These are phyloP conservation scores for Pseudocohnilembus persalinus DNA, from an alignment of 169 alveolate species.

Conservation along the genomic window DNA sequence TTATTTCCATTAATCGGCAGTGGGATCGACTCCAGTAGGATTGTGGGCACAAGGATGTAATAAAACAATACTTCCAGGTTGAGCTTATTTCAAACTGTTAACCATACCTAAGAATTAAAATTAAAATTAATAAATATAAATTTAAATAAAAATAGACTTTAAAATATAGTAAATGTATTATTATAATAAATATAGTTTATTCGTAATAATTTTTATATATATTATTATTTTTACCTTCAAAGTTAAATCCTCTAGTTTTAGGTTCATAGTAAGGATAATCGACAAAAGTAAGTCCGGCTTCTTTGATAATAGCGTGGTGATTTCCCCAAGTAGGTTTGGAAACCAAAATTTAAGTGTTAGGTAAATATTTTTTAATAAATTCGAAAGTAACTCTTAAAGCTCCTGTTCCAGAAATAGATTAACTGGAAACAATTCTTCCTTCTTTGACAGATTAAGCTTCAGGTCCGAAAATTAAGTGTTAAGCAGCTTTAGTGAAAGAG, in stretches of 20 bases:
- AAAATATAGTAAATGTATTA: no score
- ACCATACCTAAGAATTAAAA: no score
- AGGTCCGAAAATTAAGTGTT: slow-evolving; percentile 70
- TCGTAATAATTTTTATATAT: not conserved
- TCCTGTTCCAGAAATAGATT: slow-evolving; percentile 88
- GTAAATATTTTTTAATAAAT: slow-evolving; percentile 61
- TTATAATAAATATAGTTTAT: no score
- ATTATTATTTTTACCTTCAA: slow-evolving; percentile 52
- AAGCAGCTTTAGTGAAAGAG: slow-evolving; percentile 63
- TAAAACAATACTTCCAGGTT: slow-evolving; percentile 73
- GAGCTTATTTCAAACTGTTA: slow-evolving; percentile 70
- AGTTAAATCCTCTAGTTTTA: slow-evolving; percentile 75
- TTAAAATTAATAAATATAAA: no score
- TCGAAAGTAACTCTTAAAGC: slow-evolving; percentile 77
- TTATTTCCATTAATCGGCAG: slow-evolving; percentile 80
- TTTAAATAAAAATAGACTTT: no score
- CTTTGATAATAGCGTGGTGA: slow-evolving; percentile 55
- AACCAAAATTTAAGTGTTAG: slow-evolving; percentile 53
- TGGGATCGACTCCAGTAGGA: slow-evolving; percentile 89
- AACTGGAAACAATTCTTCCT: slow-evolving; percentile 72
- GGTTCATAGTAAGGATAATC: slow-evolving; percentile 79
- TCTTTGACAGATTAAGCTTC: slow-evolving; percentile 56
- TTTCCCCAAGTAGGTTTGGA: slow-evolving; percentile 81
- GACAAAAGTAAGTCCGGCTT: slow-evolving; percentile 59
- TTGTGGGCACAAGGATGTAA: slow-evolving; percentile 90